Evolutionary conservation across 352 stramenopile genomes (phyloP).

Genomic region (Phytophthora sansomeana): DNA sequence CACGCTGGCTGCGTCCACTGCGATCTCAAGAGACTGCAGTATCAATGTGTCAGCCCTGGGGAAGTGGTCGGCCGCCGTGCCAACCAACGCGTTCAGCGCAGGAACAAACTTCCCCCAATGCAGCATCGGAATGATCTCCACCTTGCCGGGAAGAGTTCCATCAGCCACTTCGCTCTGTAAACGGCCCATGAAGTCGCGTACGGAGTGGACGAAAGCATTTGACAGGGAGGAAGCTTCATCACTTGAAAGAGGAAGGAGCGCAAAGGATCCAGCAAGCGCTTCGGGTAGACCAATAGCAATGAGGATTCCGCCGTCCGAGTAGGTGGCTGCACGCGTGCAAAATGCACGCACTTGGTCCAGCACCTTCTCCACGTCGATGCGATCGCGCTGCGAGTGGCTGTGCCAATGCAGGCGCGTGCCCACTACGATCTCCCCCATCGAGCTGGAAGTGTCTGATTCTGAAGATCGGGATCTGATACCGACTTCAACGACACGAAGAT

Average conservation of each 20-base stretch:
- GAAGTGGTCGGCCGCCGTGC: conserved; percentile 69
- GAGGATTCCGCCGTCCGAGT: conserved; percentile 56
- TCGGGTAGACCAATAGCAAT: conserved; percentile 58
- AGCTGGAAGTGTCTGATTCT: not conserved
- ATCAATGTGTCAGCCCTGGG: conserved; percentile 66
- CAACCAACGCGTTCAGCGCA: conserved; percentile 94
- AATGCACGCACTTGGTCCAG: conserved; percentile 61
- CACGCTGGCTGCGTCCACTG: conserved; percentile 63
- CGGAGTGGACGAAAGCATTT: conserved; percentile 47
- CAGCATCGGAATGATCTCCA: conserved; percentile 91
- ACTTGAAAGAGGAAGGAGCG: not conserved
- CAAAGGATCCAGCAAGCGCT: conserved; percentile 21
- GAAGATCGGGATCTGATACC: not conserved
- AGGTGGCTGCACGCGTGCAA: conserved; percentile 56
- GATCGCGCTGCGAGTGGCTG: conserved; percentile 56
- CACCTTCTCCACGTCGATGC: conserved; percentile 54
- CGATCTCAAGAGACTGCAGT: conserved; percentile 93
- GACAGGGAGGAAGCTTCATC: conserved; percentile 12
- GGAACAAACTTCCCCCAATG: conserved; percentile 96
- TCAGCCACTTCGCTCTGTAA: conserved; percentile 37
- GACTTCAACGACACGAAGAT: not conserved
- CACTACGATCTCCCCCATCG: conserved; percentile 51
- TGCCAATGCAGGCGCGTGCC: conserved; percentile 76
- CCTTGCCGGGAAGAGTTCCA: conserved; percentile 24
- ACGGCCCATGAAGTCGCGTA: conserved; percentile 48